A percentile compares a stretch with the other conserved stretches of the same genome.
These are phyloP conservation scores for Teunomyces aglyptinius DNA, from an alignment of 805 yeast genomes.

Conservation along the genomic window DNA sequence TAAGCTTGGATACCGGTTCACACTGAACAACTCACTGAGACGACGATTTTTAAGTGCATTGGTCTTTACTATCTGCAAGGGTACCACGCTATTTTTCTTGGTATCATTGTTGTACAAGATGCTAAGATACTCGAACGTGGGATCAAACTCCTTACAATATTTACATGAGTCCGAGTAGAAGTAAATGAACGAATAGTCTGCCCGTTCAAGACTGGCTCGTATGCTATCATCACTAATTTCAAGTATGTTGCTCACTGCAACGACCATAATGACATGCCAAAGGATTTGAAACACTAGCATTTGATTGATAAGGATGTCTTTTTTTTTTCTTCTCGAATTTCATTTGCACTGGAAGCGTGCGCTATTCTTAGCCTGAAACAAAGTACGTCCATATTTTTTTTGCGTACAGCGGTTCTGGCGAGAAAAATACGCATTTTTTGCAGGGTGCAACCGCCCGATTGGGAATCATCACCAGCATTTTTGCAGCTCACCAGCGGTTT, in stretches of 20 bases:
- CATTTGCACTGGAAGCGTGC: not conserved
- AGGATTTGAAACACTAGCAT: constrained; percentile 1
- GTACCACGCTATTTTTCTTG: constrained; percentile 26
- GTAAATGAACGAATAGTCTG: constrained; percentile 41
- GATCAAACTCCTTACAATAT: constrained; percentile 32
- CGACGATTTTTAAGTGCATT: constrained; percentile 28
- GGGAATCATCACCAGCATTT: constrained; percentile 6
- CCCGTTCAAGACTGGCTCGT: constrained; percentile 15
- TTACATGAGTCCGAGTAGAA: constrained; percentile 44
- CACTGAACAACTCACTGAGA: constrained; percentile 37
- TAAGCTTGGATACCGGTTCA: constrained; percentile 49
- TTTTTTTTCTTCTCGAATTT: not conserved
- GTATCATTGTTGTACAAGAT: constrained; percentile 40
- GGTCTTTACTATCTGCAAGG: constrained; percentile 31
- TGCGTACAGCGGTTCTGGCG: not conserved
- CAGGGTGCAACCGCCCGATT: constrained; percentile 1
- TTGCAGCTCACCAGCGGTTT: constrained; percentile 1
- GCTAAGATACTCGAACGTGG: constrained; percentile 38
- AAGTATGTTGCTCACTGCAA: not conserved
- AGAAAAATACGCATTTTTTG: not conserved
- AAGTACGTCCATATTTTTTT: not conserved
- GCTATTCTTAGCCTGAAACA: not conserved
- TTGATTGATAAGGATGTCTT: not conserved
- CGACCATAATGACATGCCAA: not conserved
- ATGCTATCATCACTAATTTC: constrained; percentile 12